Conservation (phyloP, 2,329 filamentous ascomycete species). For the Trichoderma citrinoviride region DNA sequence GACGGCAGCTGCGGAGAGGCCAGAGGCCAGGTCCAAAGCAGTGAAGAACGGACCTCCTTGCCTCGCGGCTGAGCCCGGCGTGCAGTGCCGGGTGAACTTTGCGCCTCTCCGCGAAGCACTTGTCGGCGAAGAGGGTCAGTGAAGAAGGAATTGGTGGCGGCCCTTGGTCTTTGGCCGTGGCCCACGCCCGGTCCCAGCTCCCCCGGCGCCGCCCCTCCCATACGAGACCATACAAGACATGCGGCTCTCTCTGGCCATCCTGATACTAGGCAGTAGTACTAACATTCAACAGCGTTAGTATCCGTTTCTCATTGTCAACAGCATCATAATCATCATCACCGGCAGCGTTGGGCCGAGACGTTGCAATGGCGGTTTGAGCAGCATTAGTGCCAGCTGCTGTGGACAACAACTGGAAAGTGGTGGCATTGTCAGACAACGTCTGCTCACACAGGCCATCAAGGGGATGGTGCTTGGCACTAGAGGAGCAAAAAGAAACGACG, state of each 20-base stretch:
- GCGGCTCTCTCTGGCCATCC: not conserved
- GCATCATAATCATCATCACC: slow-evolving; percentile 19
- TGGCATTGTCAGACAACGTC: slow-evolving; percentile 17
- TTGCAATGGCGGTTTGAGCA: slow-evolving; percentile 3
- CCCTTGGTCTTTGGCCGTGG: not conserved
- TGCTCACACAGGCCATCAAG: slow-evolving; percentile 1
- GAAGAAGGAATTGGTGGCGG: not conserved
- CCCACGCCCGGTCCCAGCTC: not conserved
- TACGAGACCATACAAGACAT: not conserved
- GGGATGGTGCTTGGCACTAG: slow-evolving; percentile 7
- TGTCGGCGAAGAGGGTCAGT: not conserved
- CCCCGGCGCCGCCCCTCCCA: not conserved
- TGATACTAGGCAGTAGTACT: not conserved
- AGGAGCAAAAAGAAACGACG: not conserved
- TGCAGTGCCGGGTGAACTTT: slow-evolving; percentile 9
- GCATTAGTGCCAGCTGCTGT: slow-evolving; percentile 13
- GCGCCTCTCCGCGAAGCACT: slow-evolving; percentile 4
- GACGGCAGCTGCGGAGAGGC: slow-evolving; percentile 9
- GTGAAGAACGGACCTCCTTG: slow-evolving; percentile 14
- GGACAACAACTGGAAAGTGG: not conserved
- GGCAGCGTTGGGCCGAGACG: slow-evolving; percentile 19
- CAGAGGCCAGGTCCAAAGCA: slow-evolving; percentile 19
- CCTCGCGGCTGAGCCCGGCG: slow-evolving; percentile 16
- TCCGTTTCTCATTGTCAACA: slow-evolving; percentile 1
- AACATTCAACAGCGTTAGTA: not conserved